Conservation (phyloP, 2,329 filamentous ascomycete species). For the Chaetothyriales sp. region DNA sequence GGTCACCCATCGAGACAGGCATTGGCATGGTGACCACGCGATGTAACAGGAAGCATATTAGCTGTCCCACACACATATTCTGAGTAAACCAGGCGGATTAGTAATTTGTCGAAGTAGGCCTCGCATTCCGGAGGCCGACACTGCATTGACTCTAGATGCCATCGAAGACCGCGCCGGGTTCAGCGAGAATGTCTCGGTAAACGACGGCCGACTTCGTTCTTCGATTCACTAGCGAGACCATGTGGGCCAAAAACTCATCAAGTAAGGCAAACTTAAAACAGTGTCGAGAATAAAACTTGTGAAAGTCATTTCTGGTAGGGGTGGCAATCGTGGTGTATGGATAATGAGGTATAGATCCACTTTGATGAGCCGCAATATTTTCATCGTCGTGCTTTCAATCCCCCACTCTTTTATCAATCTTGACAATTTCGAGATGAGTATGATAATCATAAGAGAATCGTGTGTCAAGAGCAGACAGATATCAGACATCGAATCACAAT, state of each 20-base stretch:
- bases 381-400: not conserved
- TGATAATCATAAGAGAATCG: not conserved
- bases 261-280: not conserved
- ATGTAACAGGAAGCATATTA: not conserved
- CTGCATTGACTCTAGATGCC: not conserved
- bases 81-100: not conserved
- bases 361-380: not conserved
- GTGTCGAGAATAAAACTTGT: not conserved
- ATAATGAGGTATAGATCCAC: not conserved
- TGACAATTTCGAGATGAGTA: not conserved
- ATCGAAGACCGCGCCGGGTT: not conserved
- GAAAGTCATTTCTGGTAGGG: not conserved
- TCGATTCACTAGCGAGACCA: not conserved
- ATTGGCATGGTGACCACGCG: not conserved
- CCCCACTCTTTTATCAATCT: not conserved
- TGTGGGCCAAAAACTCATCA: not conserved
- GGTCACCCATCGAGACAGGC: not conserved
- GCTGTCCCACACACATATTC: not conserved
- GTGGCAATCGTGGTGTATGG: not conserved
- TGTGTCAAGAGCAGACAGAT: not conserved
- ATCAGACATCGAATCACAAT: not conserved
- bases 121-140: not conserved
- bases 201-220: not conserved
- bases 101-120: not conserved
- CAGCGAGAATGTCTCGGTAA: not conserved